Percentiles rank a stretch among this genome's conserved stretches.
These are phyloP conservation scores for Coemansia sp. DNA, from an alignment of 192 early-diverging fungal species.

Conservation along the genomic window DNA sequence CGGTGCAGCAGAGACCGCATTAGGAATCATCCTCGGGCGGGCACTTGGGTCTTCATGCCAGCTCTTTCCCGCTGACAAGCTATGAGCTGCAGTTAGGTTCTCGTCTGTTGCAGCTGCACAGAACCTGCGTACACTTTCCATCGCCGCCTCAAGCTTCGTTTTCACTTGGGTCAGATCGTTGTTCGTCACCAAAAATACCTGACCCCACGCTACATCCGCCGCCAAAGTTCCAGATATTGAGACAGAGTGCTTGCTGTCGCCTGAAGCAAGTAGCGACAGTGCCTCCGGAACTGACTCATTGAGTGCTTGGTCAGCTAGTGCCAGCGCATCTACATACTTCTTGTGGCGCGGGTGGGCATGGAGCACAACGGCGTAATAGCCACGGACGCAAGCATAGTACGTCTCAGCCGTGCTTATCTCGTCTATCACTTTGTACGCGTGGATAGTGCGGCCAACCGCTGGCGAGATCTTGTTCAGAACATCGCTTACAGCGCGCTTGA, in stretches of 20 bases:
- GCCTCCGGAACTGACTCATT: constrained; percentile 21
- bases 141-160: constrained; percentile 7
- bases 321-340: constrained; percentile 29
- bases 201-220: constrained; percentile 25
- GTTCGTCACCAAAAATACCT: constrained; percentile 2
- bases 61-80: neutral
- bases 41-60: constrained; percentile 7
- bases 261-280: neutral
- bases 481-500: constrained; percentile 12
- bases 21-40: constrained; percentile 18
- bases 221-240: neutral
- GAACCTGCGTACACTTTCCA: constrained; percentile 17
- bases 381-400: constrained; percentile 37
- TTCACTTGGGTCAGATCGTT: constrained; percentile 8
- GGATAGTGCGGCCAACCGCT: constrained; percentile 17
- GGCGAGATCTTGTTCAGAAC: constrained; percentile 23
- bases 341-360: constrained; percentile 30
- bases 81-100: neutral
- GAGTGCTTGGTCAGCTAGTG: constrained; percentile 34
- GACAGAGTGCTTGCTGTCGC: constrained; percentile 9
- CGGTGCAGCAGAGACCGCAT: constrained; percentile 15
- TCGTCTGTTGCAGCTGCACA: constrained; percentile 9
- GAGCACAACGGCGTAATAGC: constrained; percentile 33
- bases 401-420: constrained; percentile 31
- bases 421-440: constrained; percentile 18